Evolutionary conservation across 129 eudicot species (phyloP).

Genomic region (Artemisia tridentata): DNA sequence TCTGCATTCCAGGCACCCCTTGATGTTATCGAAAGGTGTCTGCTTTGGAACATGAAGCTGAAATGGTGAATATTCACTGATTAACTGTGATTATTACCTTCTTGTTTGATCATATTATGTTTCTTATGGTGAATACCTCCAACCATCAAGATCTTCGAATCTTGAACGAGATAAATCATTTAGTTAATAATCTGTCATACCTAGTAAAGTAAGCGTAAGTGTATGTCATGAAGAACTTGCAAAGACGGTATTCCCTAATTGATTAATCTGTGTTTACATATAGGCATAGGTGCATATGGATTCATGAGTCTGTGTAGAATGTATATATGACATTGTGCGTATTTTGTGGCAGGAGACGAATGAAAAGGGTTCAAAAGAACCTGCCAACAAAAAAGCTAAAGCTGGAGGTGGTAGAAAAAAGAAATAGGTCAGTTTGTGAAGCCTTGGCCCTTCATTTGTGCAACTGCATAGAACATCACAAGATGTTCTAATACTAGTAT

Average conservation of each 20-base stretch:
- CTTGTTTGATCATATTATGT: slow-evolving; percentile 14
- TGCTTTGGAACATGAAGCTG: slow-evolving; percentile 55
- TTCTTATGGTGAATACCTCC: neutral
- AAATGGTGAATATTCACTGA: slow-evolving; percentile 46
- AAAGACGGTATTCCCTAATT: no score
- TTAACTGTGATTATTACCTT: slow-evolving; percentile 15
- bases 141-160: neutral
- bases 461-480: neutral
- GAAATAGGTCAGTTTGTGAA: slow-evolving; percentile 39
- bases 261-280: neutral
- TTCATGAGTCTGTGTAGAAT: neutral
- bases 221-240: no score
- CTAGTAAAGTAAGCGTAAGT: no score
- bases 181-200: neutral
- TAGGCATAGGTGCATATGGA: neutral
- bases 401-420: slow-evolving; percentile 56
- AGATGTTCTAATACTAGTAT: neutral
- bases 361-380: slow-evolving; percentile 53
- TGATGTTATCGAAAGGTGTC: slow-evolving; percentile 44
- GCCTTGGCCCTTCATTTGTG: neutral
- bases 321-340: slow-evolving; percentile 7
- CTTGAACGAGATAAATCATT: slow-evolving; percentile 1
- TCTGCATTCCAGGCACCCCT: slow-evolving; percentile 37
- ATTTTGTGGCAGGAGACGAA: slow-evolving; percentile 39
- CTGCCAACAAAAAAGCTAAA: slow-evolving; percentile 62